These are phyloP conservation scores for Lycium ferocissimum DNA, from an alignment of 257 asterid species.

Conservation along the genomic window DNA sequence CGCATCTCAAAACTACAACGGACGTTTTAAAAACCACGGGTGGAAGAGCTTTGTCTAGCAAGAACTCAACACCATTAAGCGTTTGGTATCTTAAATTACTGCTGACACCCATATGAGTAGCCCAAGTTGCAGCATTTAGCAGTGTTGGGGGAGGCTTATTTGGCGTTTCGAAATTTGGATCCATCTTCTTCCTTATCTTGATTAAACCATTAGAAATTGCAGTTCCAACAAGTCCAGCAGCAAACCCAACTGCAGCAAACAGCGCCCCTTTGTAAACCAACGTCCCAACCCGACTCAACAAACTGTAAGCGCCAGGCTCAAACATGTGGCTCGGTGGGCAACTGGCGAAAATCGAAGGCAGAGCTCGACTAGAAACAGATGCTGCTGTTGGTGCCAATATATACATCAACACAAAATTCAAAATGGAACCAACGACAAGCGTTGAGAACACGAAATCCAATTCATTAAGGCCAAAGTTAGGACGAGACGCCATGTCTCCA, in stretches of 20 bases:
- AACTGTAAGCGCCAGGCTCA: conserved; percentile 70
- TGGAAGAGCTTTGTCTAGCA: conserved; percentile 67
- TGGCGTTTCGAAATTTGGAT: conserved; percentile 79
- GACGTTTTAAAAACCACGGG: conserved; percentile 71
- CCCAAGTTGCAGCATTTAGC: conserved; percentile 85
- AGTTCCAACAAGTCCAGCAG: conserved; percentile 87
- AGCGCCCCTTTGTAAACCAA: conserved; percentile 76
- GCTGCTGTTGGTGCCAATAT: conserved; percentile 81
- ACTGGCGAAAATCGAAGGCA: conserved; percentile 71
- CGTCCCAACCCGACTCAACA: conserved; percentile 69
- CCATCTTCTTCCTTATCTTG: conserved; percentile 80
- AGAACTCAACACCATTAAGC: conserved; percentile 75
- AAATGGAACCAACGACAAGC: conserved; percentile 78
- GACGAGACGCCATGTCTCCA: conserved; percentile 96
- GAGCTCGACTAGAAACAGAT: conserved; percentile 44
- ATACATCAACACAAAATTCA: conserved; percentile 88
- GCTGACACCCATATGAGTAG: conserved; percentile 88
- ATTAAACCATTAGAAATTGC: conserved; percentile 85
- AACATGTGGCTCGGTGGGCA: conserved; percentile 92
- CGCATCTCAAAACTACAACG: conserved; percentile 75
- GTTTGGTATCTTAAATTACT: conserved; percentile 87
- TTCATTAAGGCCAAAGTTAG: conserved; percentile 90
- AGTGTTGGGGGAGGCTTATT: conserved; percentile 82
- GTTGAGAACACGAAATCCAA: conserved; percentile 92
- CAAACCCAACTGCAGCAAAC: conserved; percentile 82